Base-by-base conservation (phyloP, 352 stramenopile species). In the Pythium biforme region DNA sequence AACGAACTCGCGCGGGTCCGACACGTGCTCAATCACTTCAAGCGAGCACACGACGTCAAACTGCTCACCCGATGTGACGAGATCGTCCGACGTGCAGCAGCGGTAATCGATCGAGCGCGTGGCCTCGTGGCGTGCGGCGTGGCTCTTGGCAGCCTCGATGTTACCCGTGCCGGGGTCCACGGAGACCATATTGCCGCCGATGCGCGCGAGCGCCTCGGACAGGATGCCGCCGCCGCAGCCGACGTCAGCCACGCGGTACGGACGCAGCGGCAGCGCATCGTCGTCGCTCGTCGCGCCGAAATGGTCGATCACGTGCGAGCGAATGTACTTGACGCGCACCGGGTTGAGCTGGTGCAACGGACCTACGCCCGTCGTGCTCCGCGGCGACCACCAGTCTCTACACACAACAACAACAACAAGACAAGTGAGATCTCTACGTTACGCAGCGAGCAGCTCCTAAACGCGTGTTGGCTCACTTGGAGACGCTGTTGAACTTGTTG, bases 41-140 rank as follows among this genome's bases (percentile, higher is more conserved):
- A 95, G 70, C 47, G 86, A 92, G 54, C 84, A 95, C 31, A 95
- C 84, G n/a, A 95, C 68, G 54, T 95, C 83, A 31, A 93, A 94
- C 48, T 84, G 69, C 55, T 92, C 84, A 55, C 73, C 72, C 17
- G 88, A 71, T 17, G 63, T 68, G 52, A 92, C 83, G 19, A 95
- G 62, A 47, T 90, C 84, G 57, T 95, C 86, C 11, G 84, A 91
- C 20, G 85, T 92, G 64, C 77, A 86, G 73, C 82, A 87, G 40
- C 84, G 81, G 55, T 95, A 95, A 67, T 92, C 83, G 49, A 94
- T 95, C 45, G 62, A 67, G 26, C 64, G 77, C n/a, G 84, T 94
- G 43, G 78, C 53, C 34, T 57, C 69, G 53, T 77, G 80, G 59
- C 70, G 62, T 12, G 57, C 56, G 12, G 86, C 86, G 48, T 95